Conservation (phyloP, 768 basidiomycete genomes). For the Boletus reticulatus region DNA sequence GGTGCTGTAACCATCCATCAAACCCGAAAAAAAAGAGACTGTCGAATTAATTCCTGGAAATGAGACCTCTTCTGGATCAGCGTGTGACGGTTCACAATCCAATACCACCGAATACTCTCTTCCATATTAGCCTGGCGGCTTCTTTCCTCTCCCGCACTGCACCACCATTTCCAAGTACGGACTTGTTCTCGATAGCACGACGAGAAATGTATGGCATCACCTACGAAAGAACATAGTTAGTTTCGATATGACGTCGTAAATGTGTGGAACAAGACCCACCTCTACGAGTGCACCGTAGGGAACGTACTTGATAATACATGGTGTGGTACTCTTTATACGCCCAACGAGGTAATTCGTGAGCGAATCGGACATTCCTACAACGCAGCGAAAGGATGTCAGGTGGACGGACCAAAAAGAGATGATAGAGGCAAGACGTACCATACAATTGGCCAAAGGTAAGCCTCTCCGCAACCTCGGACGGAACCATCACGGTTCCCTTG, state of each 20-base stretch:
- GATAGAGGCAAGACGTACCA: slow-evolving; percentile 44
- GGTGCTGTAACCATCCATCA: no score
- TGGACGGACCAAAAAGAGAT: background rate
- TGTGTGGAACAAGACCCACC: slow-evolving; percentile 31
- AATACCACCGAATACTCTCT: slow-evolving; percentile 29
- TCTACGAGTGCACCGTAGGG: slow-evolving; percentile 74
- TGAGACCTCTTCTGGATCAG: background rate
- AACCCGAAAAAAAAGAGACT: background rate
- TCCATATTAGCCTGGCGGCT: slow-evolving; percentile 28
- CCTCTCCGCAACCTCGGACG: slow-evolving; percentile 57
- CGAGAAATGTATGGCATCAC: slow-evolving; percentile 90
- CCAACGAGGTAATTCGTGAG: slow-evolving; percentile 69
- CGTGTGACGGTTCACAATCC: slow-evolving; percentile 16
- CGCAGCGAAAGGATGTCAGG: background rate
- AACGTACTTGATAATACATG: slow-evolving; percentile 81
- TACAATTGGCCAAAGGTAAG: slow-evolving; percentile 80
- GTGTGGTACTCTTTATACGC: slow-evolving; percentile 49
- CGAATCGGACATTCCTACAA: slow-evolving; percentile 80
- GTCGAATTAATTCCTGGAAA: background rate
- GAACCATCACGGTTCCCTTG: slow-evolving; percentile 39
- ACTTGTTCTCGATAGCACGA: slow-evolving; percentile 92
- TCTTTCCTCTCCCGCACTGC: slow-evolving; percentile 43
- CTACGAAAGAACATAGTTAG: slow-evolving; percentile 29
- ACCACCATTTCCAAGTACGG: slow-evolving; percentile 70
- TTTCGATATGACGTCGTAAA: no score